Conservation (phyloP, 345 rosid genomes). For the Heritiera fomes region DNA sequence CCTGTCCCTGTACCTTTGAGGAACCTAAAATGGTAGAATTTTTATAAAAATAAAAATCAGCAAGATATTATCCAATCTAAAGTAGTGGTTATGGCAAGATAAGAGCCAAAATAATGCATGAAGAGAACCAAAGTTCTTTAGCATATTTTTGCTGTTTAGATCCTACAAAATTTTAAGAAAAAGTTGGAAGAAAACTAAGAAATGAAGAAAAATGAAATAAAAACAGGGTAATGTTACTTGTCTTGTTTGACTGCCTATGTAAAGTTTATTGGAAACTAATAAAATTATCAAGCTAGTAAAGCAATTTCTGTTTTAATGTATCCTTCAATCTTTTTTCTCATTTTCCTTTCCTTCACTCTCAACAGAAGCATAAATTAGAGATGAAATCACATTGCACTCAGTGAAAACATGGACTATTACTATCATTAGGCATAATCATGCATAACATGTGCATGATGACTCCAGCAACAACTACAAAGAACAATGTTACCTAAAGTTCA, state of each 20-base stretch:
- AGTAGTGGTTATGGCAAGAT: neutral
- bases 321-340: neutral
- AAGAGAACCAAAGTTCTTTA: neutral
- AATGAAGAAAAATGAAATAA: neutral
- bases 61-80: slow-evolving; percentile 13
- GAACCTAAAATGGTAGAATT: slow-evolving; percentile 40
- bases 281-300: neutral
- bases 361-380: neutral
- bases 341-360: slow-evolving; percentile 7
- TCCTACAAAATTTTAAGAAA: neutral
- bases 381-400: neutral
- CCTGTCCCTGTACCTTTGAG: slow-evolving; percentile 38
- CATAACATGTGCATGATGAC: neutral
- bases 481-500: neutral
- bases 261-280: neutral
- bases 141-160: neutral
- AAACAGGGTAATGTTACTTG: neutral
- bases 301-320: neutral
- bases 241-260: neutral
- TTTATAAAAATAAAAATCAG: neutral
- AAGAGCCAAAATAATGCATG: slow-evolving; percentile 8
- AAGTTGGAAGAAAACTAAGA: neutral
- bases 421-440: slow-evolving; percentile 4
- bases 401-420: neutral
- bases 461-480: neutral